Conservation (phyloP, 2,329 filamentous ascomycete genomes). For the Dryadomyces sulphureus region DNA sequence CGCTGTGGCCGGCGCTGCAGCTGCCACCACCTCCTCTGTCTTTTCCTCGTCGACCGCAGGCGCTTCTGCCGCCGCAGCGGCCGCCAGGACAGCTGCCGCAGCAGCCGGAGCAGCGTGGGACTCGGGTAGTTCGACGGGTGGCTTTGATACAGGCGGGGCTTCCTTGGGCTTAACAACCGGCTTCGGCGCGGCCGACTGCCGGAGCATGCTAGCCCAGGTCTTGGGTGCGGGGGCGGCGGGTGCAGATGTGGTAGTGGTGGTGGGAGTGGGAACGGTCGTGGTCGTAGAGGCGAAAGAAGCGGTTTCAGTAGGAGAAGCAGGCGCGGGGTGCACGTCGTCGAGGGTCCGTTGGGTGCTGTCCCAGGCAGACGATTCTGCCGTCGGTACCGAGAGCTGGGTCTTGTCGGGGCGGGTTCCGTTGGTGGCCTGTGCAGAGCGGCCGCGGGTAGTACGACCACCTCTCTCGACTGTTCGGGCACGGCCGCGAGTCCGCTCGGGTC, state of each 20-base stretch:
- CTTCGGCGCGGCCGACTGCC: conserved; percentile 33
- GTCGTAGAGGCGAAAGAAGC: conserved; percentile 15
- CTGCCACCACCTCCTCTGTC: conserved; percentile 5
- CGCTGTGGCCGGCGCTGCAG: too few species aligned
- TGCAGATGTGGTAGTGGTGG: conserved; percentile 17
- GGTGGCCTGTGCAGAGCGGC: conserved; percentile 44
- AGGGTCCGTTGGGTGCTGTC: conserved; percentile 25
- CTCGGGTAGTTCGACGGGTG: conserved; percentile 24
- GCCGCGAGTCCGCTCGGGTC: conserved; percentile 46
- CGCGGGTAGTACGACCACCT: conserved; percentile 45
- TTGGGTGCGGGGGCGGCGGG: conserved; percentile 28
- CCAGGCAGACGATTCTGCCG: conserved; percentile 54
- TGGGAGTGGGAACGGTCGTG: conserved; percentile 13
- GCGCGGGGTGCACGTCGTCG: conserved; percentile 19
- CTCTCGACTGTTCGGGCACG: conserved; percentile 48
- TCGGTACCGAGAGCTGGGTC: conserved; percentile 46
- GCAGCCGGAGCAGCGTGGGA: conserved; percentile 23
- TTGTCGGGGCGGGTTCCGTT: conserved; percentile 49
- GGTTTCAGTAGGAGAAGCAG: conserved; percentile 20
- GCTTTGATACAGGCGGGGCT: conserved; percentile 14
- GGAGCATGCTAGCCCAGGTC: conserved; percentile 67
- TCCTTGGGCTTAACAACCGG: conserved; percentile 9
- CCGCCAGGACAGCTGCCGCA: background rate
- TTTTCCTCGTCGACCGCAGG: conserved; percentile 15
- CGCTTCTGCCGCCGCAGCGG: conserved; percentile 12